A percentile compares a stretch with the other conserved stretches of the same genome.
phyloP scores from a whole-genome alignment of 202 grass and related monocot species.

The Saccharum hybrid region DNA sequence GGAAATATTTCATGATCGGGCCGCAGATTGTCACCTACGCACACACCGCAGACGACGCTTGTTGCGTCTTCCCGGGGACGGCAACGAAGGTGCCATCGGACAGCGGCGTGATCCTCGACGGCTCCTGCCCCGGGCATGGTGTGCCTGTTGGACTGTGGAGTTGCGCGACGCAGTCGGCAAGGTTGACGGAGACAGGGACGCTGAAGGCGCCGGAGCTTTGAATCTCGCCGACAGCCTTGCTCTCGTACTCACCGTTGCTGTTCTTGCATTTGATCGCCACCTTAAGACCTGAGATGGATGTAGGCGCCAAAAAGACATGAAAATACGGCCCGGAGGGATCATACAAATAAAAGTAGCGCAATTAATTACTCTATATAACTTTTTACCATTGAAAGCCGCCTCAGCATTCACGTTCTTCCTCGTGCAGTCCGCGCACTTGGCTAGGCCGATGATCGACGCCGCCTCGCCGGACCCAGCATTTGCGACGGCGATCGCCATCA shows the following conservation, averaged over 20 bases:
- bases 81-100: neutral
- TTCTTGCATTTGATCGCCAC: constrained; percentile 57
- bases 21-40: too few species aligned
- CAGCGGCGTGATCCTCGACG: constrained; percentile 2
- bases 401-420: constrained; percentile 36
- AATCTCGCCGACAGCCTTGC: constrained; percentile 34
- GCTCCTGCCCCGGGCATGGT: constrained; percentile 40
- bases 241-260: constrained; percentile 42
- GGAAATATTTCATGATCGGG: too few species aligned
- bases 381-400: constrained; percentile 25
- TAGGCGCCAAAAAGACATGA: neutral
- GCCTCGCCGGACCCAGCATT: neutral
- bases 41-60: too few species aligned
- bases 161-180: constrained; percentile 27
- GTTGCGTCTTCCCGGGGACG: too few species aligned
- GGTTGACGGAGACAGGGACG: constrained; percentile 22
- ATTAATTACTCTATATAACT: neutral
- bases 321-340: neutral
- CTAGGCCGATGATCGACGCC: constrained; percentile 13
- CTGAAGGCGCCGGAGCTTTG: constrained; percentile 38
- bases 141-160: constrained; percentile 3
- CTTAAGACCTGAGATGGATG: constrained; percentile 29
- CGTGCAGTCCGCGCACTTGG: constrained; percentile 22
- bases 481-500: neutral
- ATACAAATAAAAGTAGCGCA: too few species aligned